Base-by-base conservation (phyloP, 1,284 basidiomycete species). In the Xanthoconium separans region DNA sequence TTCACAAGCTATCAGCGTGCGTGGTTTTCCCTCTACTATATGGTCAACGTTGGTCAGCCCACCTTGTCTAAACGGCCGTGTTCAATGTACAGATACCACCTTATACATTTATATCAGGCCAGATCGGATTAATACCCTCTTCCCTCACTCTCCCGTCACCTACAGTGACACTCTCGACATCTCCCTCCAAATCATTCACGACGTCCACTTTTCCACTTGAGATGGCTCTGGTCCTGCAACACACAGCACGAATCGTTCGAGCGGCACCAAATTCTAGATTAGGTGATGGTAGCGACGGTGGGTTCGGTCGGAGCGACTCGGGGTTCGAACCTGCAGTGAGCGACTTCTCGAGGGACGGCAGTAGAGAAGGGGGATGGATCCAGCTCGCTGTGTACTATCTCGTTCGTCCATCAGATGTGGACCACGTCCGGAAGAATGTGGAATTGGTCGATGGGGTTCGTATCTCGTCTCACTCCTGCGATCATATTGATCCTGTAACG, bases 121-220 rank as follows among this genome's bases (percentile, higher is more conserved):
- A 99, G 70, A 98, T 99, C 46, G 93, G 94, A 0, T 77, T 99
- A 29, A 76, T 90, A 24, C 96, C 97, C 0, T 75, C 85, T 36
- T 83, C 76, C 39, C 77, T 98, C 41, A 70, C 77, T 0, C 74
- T 98, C 7, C 89, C 91, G 1, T 73, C 76, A 7, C 30, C 56
- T 13, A 30, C 42, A 7, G 16, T 33, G 20, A 4, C 30, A 44
- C 36, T 22, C 13, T 48, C 41, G 7, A 41, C 18, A 15, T 27
- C 45, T 50, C n/a, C 45, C 10, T 44, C 37, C 11, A 44, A 47
- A 43, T 16, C 47, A 20, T 51, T 51, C 18, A 42, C 47, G 18
- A 24, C 34, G 30, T 31, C 53, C 1, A 82, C 85, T 1, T 71
- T 92, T 47, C 69, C 78, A 0, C 62, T 76, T 16, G 92, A 96